Base-by-base conservation (phyloP, 768 basidiomycete species). In the Amanita muscaria region DNA sequence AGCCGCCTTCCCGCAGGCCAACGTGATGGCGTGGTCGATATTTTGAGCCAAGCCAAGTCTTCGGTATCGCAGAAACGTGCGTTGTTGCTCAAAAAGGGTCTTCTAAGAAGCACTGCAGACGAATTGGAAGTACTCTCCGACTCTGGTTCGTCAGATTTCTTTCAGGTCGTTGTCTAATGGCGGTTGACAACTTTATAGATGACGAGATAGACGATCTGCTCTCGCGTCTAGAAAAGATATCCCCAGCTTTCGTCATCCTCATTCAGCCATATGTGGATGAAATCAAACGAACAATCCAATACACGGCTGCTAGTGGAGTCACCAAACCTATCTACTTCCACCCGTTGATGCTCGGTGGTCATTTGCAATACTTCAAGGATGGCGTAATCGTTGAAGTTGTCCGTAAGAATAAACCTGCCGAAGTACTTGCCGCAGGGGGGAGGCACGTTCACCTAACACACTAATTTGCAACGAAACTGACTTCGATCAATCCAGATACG, bases 401-500 rank as follows among this genome's bases (percentile, higher is more conserved):
- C 9, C 70, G 77, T 47, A 76, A 74, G 41, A 76, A 68, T 51
- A 88, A 82, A 56, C 72, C 72, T 15, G 63, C 67, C 2, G 87
- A 89, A 45, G 70, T 88, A 6, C 72, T 91, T 15, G 88, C 87
- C 23, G 77, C 75, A n/a, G 88, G 86, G 43, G 88, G 88, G 53
- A 72, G 88, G 87, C 87, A 49, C 2, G 24, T 30, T 42, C 10
- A 34, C 14, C 12, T 30, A 7, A 31, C 19, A 29, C n/a, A 2
- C 9, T 6, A 3, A 35, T 38, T 14, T 52, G 23, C n/a, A 7
- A 6, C 8, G 33, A 30, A 12, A 24, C 32, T 41, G 32, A 53
- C 5, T 43, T 42, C 24, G 0, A 37, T 30, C 27, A n/a, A n/a
- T 25, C 29, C 43, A 88, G 88, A 39, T 90, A 89, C 49, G 86